Percentiles rank a stretch among this genome's conserved stretches.
Evolutionary conservation across 441 rosid genomes (phyloP).

Genomic region (Gossypium aridum): DNA sequence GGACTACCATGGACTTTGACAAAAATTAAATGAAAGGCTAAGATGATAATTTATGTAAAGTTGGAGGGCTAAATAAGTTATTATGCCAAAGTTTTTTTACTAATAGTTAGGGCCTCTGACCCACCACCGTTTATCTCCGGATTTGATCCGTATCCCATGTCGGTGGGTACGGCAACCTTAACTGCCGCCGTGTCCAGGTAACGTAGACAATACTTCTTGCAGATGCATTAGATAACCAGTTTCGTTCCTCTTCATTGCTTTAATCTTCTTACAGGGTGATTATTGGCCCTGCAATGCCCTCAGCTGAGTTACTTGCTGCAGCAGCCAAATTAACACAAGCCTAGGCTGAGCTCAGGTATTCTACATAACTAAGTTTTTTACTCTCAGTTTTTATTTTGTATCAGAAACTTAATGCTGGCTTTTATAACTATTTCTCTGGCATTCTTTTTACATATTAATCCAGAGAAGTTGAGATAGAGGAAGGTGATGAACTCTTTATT

Average conservation of each 20-base stretch:
- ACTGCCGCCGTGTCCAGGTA: too few species aligned
- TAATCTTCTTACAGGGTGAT: slow-evolving; percentile 46
- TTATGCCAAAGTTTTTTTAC: too few species aligned
- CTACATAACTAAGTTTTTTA: background rate
- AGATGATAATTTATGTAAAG: too few species aligned
- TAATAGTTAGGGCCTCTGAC: too few species aligned
- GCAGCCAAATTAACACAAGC: slow-evolving; percentile 94
- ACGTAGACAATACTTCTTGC: background rate
- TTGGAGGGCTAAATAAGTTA: too few species aligned
- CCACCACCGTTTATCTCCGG: too few species aligned
- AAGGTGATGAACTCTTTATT: slow-evolving; percentile 63
- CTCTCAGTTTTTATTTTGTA: background rate
- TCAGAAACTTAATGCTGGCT: slow-evolving; percentile 2
- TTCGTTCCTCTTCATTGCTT: slow-evolving; percentile 8
- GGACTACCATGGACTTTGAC: too few species aligned
- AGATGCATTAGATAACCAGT: background rate
- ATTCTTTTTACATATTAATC: slow-evolving; percentile 17
- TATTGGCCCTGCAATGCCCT: slow-evolving; percentile 82
- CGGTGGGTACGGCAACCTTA: too few species aligned
- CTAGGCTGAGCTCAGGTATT: slow-evolving; percentile 75
- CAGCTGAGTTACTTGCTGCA: slow-evolving; percentile 86
- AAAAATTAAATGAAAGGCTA: too few species aligned
- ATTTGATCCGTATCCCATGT: too few species aligned
- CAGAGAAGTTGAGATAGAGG: slow-evolving; percentile 85
- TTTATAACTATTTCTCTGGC: background rate